These are phyloP conservation scores for Ustilago trichophora DNA, from an alignment of 1,284 basidiomycete species.

Conservation along the genomic window DNA sequence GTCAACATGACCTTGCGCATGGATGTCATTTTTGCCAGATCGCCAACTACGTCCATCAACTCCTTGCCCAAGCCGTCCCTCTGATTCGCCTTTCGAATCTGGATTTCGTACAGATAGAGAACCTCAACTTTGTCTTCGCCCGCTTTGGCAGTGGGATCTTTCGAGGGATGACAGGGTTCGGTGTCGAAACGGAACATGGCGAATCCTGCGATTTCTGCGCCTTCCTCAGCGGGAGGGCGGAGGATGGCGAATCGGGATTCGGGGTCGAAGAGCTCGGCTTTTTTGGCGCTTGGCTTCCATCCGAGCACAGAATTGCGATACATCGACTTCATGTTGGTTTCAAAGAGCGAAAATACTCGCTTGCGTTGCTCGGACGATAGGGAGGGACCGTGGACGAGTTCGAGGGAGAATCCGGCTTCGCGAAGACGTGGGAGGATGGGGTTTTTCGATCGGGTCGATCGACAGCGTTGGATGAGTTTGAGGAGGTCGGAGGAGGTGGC, in stretches of 20 bases:
- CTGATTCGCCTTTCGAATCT: slow-evolving; percentile 21
- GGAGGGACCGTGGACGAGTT: slow-evolving; percentile 4
- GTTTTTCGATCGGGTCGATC: slow-evolving; percentile 19
- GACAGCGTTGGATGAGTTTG: slow-evolving; percentile 8
- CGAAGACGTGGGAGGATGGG: slow-evolving; percentile 17
- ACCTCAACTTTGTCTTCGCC: slow-evolving; percentile 32
- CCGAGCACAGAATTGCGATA: slow-evolving; percentile 34
- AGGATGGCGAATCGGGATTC: slow-evolving; percentile 36
- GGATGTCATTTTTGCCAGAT: background rate
- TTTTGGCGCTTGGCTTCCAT: slow-evolving; percentile 32
- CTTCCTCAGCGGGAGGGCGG: slow-evolving; percentile 17
- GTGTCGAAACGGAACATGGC: slow-evolving; percentile 45
- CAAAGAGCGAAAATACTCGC: slow-evolving; percentile 35
- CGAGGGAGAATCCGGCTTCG: slow-evolving; percentile 10
- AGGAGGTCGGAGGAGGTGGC: slow-evolving; percentile 9
- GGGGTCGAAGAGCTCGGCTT: slow-evolving; percentile 26
- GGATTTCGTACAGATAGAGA: slow-evolving; percentile 45
- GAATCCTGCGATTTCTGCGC: slow-evolving; percentile 34
- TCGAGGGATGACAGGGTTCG: slow-evolving; percentile 7
- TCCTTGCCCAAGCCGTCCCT: slow-evolving; percentile 30
- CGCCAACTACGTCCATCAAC: slow-evolving; percentile 21
- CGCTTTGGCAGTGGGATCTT: slow-evolving; percentile 5
- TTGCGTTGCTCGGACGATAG: slow-evolving; percentile 41
- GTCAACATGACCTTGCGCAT: slow-evolving; percentile 44
- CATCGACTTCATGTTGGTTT: slow-evolving; percentile 45